Conservation (phyloP, 345 rosid species). For the Excoecaria agallocha region DNA sequence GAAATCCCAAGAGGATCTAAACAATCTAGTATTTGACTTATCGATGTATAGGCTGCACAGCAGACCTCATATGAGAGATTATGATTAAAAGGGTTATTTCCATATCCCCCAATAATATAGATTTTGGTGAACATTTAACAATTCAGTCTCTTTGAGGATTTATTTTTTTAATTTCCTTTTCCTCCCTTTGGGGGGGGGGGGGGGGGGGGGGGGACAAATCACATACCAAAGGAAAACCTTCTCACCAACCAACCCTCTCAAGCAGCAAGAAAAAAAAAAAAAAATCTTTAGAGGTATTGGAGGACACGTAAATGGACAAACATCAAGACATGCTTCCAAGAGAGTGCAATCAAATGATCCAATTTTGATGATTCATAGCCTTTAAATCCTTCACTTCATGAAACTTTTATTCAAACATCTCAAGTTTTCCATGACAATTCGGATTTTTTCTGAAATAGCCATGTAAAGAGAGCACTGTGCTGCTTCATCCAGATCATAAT, state of each 20-base stretch:
- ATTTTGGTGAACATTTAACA: not conserved
- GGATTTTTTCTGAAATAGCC: conserved; percentile 62
- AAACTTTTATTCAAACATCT: conserved; percentile 31
- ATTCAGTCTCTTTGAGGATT: not conserved
- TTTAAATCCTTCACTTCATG: conserved; percentile 10
- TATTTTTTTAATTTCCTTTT: too few relatives aligned
- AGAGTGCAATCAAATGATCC: not conserved
- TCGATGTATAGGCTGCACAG: not conserved
- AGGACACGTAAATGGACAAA: not conserved
- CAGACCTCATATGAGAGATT: not conserved
- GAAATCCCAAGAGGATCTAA: not conserved
- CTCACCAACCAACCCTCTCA: not conserved
- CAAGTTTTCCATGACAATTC: conserved; percentile 56
- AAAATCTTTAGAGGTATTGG: not conserved
- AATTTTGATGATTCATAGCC: not conserved
- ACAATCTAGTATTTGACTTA: not conserved
- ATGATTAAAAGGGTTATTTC: not conserved
- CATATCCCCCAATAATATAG: not conserved
- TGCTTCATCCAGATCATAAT: conserved; percentile 59
- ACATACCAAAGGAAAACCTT: not conserved
- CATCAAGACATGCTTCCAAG: not conserved
- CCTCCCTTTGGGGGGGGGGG: too few relatives aligned
- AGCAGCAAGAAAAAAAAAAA: not conserved
- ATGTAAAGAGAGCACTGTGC: conserved; percentile 66
- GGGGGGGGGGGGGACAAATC: too few relatives aligned